Evolutionary conservation across 257 asterid species (phyloP).

Genomic region (Catharanthus roseus): DNA sequence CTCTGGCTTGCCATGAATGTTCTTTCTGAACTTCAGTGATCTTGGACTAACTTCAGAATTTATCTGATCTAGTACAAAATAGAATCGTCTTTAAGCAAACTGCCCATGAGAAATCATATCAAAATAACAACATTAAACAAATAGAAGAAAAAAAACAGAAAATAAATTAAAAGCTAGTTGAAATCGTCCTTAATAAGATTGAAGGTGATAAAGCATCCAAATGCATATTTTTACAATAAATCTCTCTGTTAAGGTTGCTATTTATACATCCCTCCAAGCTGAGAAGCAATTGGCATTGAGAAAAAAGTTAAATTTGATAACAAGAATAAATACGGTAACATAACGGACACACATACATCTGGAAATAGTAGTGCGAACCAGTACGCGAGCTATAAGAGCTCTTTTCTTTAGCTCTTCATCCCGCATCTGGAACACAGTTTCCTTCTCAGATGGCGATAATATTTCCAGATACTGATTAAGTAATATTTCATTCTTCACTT

Average conservation of each 20-base stretch:
- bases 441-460: slow-evolving; percentile 67
- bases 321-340: background rate
- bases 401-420: slow-evolving; percentile 60
- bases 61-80: slow-evolving; percentile 68
- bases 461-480: slow-evolving; percentile 54
- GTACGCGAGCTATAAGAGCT: slow-evolving; percentile 65
- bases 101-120: background rate
- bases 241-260: background rate
- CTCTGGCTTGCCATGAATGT: slow-evolving; percentile 83
- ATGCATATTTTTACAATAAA: background rate
- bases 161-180: background rate
- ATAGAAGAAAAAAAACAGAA: too few relatives aligned
- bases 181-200: background rate
- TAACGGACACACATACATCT: slow-evolving; percentile 66
- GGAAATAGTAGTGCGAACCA: slow-evolving; percentile 80
- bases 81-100: background rate
- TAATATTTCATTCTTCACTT: slow-evolving; percentile 56
- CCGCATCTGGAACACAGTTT: slow-evolving; percentile 39
- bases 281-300: background rate
- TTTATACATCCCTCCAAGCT: background rate
- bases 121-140: background rate
- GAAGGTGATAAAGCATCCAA: background rate
- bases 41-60: slow-evolving; percentile 53
- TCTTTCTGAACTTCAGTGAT: slow-evolving; percentile 65
- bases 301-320: background rate